Base-by-base conservation (phyloP, 495 filamentous ascomycete genomes). In the Neurospora intermedia region DNA sequence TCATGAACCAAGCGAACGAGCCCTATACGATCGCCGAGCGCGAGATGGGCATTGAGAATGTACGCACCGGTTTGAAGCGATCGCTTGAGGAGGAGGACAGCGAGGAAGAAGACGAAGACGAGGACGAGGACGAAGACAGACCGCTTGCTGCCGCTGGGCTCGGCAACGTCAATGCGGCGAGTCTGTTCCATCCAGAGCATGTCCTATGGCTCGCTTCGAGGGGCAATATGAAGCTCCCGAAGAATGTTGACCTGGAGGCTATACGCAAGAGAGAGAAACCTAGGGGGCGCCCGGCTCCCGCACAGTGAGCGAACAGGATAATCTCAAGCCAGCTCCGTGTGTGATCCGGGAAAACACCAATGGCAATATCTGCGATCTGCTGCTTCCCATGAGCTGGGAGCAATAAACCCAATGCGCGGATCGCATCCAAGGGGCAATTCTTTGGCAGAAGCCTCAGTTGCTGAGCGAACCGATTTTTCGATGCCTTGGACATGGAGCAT, bases 1-100 rank as follows among this genome's bases (percentile, higher is more conserved):
- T 82, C n/a, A 43, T 72, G 40, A 80, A 82, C 27, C 89, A 91
- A 73, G 86, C 88, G 45, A 75, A 77, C 15, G 82, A 86, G 69
- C 74, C 81, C 59, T 94, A 87, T 77, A 94, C 91, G 20, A 83
- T 88, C 8, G 91, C 89, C 76, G 92, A 95, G 83, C 83, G 85
- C 69, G 87, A 89, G 73, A 78, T 75, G 48, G 92, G 92, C 2
- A 78, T 91, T n/a, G 84, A 89, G 80, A 91, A 90, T 78, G 90
- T 94, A 46, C 85, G 88, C 6, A 93, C 91, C 13, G 92, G 92
- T 18, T 78, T 94, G 76, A 85, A 75, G 80, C 84, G 87, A 74
- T 77, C 80, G 38, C 77, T 91, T 74, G 85, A 87, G 70, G 88
- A 90, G 77, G 87, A 87, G 39, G 81, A 86, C 9, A 87, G 83